Evolutionary conservation across 1,284 basidiomycete genomes (phyloP), one percentile per base, ranked within the genome.

Genomic region (Wolfiporia cocos): DNA sequence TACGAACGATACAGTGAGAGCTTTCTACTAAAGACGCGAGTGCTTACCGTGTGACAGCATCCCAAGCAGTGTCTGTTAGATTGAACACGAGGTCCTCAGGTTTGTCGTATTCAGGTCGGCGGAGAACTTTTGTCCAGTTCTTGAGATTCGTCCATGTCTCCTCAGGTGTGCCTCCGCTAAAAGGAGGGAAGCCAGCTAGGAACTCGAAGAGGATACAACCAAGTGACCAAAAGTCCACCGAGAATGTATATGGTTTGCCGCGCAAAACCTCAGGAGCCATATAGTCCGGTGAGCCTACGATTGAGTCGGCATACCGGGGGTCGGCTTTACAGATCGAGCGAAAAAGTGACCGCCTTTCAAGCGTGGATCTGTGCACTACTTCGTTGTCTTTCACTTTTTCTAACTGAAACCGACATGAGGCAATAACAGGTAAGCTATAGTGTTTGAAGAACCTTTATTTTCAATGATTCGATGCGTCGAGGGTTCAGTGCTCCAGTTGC

Each of bases 101-200:
- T 51, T 90, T 86, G 60, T 97, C 93, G 57, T 99, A 99, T 52
- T 96, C 88, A 1, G 96, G 96, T 48, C 96, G 68, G 17, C 87
- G 74, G 3, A 99, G 74, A 3, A 94, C 91, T 53, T 88, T 88
- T 19, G 84, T 79, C 96, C 96, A 99, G 63, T 97, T 98, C 68
- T 98, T 98, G 53, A 99, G 69, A 64, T 99, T 99, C 17, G 92
- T 92, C 93, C 96, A 99, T 0, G 96, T 99, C 67, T 99, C 96
- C 56, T 99, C 95, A 0, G 94, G 88, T 0, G 87, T 92, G 33
- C 86, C 81, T 11, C 96, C 96, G 40, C 90, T 95, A 70, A 99
- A 99, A 0, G 96, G 96, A 9, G 96, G 96, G 70, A 97, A 99
- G 18, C 93, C 93, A 14, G 87, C 82, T n/a, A 97, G 72, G 67